A percentile compares a stretch with the other conserved stretches of the same genome.
Conservation (phyloP, 106 monocot species). For the Hemerocallis citrina region DNA sequence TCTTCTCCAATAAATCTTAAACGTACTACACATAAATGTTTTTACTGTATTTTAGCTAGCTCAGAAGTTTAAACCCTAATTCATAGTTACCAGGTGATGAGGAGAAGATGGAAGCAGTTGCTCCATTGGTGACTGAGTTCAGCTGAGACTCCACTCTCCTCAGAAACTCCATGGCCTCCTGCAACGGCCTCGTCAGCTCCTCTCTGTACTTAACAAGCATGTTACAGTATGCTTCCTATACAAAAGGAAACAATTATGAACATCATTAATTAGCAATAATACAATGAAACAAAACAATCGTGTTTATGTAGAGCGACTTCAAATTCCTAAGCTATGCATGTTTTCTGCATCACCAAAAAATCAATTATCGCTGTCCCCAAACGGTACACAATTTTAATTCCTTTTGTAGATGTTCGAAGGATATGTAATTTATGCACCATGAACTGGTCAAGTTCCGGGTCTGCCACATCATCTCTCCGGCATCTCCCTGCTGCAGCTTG, state of each 20-base stretch:
- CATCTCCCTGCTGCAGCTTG: constrained; percentile 5
- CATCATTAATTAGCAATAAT: not conserved
- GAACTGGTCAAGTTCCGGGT: constrained; percentile 97
- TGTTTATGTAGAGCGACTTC: no score
- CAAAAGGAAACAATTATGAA: not conserved
- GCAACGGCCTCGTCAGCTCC: constrained; percentile 58
- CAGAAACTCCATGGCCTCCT: constrained; percentile 78
- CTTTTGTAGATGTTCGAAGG: no score
- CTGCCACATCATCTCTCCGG: constrained; percentile 17
- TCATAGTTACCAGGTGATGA: constrained; percentile 4
- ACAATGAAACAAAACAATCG: not conserved
- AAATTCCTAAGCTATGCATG: no score
- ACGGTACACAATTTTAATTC: no score
- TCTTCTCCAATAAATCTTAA: not conserved
- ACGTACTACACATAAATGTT: not conserved
- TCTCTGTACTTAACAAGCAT: constrained; percentile 71
- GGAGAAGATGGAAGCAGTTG: constrained; percentile 17
- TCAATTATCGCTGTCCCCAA: no score
- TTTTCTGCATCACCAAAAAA: no score
- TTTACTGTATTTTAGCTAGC: not conserved
- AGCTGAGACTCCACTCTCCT: constrained; percentile 53
- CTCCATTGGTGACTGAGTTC: constrained; percentile 39
- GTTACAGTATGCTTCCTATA: constrained; percentile 58
- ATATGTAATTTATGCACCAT: constrained; percentile 58
- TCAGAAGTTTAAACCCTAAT: not conserved